A percentile compares a stretch with the other conserved stretches of the same genome.
phyloP scores from a whole-genome alignment of 2,329 filamentous ascomycete genomes.

The Harringtonia aguacate region DNA sequence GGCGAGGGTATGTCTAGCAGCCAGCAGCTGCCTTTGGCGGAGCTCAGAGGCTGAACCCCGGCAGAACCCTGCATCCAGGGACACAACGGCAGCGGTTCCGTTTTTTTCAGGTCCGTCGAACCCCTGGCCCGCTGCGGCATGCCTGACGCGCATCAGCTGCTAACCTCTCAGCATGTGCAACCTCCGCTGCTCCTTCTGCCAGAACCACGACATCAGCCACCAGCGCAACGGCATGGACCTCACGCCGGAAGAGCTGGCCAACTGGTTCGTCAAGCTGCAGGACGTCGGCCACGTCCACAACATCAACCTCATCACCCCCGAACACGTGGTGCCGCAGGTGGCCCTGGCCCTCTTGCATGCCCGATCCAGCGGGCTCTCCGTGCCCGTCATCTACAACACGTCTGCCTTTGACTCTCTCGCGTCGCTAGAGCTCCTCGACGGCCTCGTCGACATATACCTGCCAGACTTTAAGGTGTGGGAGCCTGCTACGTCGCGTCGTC shows the following conservation, averaged over 20 bases:
- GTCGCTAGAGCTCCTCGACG: slow-evolving; percentile 63
- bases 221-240: slow-evolving; percentile 72
- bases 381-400: slow-evolving; percentile 80
- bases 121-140: neutral
- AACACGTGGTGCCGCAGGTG: slow-evolving; percentile 79
- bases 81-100: slow-evolving; percentile 66
- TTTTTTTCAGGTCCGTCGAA: slow-evolving; percentile 64
- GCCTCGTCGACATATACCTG: slow-evolving; percentile 77
- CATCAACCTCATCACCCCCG: slow-evolving; percentile 79
- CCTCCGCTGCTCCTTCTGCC: slow-evolving; percentile 63
- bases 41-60: neutral
- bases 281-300: slow-evolving; percentile 75
- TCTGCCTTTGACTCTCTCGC: slow-evolving; percentile 69
- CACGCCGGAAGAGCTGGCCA: slow-evolving; percentile 65
- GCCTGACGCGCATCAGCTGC: neutral
- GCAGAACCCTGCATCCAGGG: slow-evolving; percentile 72
- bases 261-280: slow-evolving; percentile 75
- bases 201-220: slow-evolving; percentile 78
- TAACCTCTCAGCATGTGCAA: slow-evolving; percentile 37
- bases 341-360: slow-evolving; percentile 66
- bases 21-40: slow-evolving; percentile 1
- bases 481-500: slow-evolving; percentile 49
- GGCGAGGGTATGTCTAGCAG: slow-evolving; percentile 48
- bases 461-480: slow-evolving; percentile 83
- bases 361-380: slow-evolving; percentile 52